These are phyloP conservation scores for Mycosphaerella sp. DNA, from an alignment of 2,329 filamentous ascomycete genomes.

Conservation along the genomic window DNA sequence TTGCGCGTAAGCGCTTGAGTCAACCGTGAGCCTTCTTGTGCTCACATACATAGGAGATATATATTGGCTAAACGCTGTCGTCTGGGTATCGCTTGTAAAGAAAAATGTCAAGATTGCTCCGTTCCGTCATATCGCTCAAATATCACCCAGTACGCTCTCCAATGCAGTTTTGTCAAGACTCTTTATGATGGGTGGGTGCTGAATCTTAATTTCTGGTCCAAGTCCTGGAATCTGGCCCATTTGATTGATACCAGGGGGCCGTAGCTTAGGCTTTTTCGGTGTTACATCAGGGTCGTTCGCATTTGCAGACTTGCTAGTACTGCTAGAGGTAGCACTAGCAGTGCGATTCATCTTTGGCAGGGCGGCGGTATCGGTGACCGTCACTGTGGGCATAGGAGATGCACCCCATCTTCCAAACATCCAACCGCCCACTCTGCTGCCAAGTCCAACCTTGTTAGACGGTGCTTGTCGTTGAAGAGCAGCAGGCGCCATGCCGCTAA, in stretches of 20 bases:
- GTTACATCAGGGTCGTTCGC: conserved; percentile 31
- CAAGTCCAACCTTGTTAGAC: conserved; percentile 30
- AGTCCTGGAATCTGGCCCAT: conserved; percentile 68
- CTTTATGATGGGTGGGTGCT: conserved; percentile 51
- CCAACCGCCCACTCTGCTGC: conserved; percentile 59
- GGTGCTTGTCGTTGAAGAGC: conserved; percentile 9
- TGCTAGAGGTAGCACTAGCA: conserved; percentile 18
- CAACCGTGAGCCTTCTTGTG: neutral
- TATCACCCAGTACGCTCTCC: conserved; percentile 31
- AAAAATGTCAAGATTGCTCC: conserved; percentile 4
- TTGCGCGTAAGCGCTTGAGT: too few relatives aligned
- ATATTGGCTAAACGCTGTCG: conserved; percentile 1
- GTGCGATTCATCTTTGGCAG: conserved; percentile 14
- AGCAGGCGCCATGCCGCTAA: conserved; percentile 31
- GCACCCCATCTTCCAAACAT: conserved; percentile 58
- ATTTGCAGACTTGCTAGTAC: conserved; percentile 18
- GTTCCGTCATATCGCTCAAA: neutral
- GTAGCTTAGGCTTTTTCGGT: conserved; percentile 37
- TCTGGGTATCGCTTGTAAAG: conserved; percentile 7
- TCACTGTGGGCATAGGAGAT: conserved; percentile 39
- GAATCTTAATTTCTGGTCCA: conserved; percentile 50
- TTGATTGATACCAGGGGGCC: conserved; percentile 72
- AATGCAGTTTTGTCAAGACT: conserved; percentile 56
- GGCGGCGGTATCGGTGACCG: conserved; percentile 10
- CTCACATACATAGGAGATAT: conserved; percentile 1